Conservation (phyloP, 257 asterid species). For the Misopates orontium region DNA sequence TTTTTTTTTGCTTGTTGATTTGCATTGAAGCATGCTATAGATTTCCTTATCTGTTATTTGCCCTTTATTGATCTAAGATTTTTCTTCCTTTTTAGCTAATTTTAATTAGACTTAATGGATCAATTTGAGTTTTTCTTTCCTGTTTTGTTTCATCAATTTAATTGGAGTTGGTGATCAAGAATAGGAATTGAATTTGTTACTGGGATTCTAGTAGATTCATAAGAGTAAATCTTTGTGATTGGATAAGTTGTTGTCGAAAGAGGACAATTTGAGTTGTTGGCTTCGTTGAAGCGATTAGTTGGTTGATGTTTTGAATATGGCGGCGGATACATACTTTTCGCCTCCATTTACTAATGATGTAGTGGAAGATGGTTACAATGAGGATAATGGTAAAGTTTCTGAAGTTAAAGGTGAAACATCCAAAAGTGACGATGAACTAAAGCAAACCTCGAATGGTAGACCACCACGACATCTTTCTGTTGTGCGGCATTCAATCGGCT, state of each 20-base stretch:
- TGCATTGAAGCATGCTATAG: conserved; percentile 2
- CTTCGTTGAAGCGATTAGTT: conserved; percentile 10
- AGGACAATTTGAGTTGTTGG: conserved; percentile 24
- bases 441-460: conserved; percentile 40
- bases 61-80: background rate
- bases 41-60: background rate
- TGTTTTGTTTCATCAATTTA: background rate
- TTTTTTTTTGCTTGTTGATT: background rate
- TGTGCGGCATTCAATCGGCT: conserved; percentile 50
- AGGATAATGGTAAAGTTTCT: conserved; percentile 39
- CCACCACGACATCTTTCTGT: conserved; percentile 63
- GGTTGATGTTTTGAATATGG: conserved; percentile 59
- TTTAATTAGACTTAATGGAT: conserved; percentile 6
- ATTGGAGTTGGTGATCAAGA: conserved; percentile 15
- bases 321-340: conserved; percentile 65
- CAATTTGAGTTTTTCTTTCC: background rate
- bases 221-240: background rate
- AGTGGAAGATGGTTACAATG: conserved; percentile 45
- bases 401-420: conserved; percentile 39
- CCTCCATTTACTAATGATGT: conserved; percentile 42
- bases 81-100: background rate
- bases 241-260: background rate
- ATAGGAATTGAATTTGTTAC: conserved; percentile 10
- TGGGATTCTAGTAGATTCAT: background rate
- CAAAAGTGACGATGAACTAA: conserved; percentile 44